Conservation (phyloP, 2,329 filamentous ascomycete species). For the Calonectria montana region DNA sequence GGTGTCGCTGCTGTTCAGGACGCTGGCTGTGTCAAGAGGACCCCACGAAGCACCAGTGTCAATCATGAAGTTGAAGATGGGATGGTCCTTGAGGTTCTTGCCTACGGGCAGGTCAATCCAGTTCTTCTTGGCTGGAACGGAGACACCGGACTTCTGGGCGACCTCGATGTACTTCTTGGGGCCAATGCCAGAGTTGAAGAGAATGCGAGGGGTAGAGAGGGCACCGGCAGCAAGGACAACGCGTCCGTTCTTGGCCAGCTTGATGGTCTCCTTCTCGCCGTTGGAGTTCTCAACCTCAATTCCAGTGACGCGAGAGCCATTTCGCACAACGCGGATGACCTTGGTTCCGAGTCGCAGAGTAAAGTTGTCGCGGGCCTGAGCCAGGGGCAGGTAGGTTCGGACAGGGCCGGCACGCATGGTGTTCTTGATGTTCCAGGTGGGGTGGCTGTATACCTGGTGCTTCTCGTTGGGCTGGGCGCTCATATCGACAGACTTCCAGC, state of each 20-base stretch:
- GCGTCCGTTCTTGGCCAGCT: slow-evolving; percentile 68
- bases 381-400: slow-evolving; percentile 75
- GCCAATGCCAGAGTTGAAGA: slow-evolving; percentile 71
- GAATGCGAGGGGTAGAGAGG: slow-evolving; percentile 74
- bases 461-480: slow-evolving; percentile 71
- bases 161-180: slow-evolving; percentile 68
- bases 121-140: slow-evolving; percentile 59
- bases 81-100: slow-evolving; percentile 66
- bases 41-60: slow-evolving; percentile 34
- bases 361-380: slow-evolving; percentile 71
- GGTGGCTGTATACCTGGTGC: slow-evolving; percentile 72
- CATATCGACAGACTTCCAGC: slow-evolving; percentile 72
- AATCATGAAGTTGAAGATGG: slow-evolving; percentile 49
- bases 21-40: slow-evolving; percentile 54
- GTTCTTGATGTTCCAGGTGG: slow-evolving; percentile 74
- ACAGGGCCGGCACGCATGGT: slow-evolving; percentile 77
- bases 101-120: slow-evolving; percentile 70
- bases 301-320: slow-evolving; percentile 70
- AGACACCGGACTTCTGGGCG: slow-evolving; percentile 60
- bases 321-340: slow-evolving; percentile 72
- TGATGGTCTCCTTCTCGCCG: slow-evolving; percentile 65
- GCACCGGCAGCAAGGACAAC: slow-evolving; percentile 75
- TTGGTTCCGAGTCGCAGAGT: slow-evolving; percentile 72
- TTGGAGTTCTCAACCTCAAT: slow-evolving; percentile 69
- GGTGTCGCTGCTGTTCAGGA: slow-evolving; percentile 57